These are phyloP conservation scores for Scytalidium sp. DNA, from an alignment of 2,329 filamentous ascomycete species.

Conservation along the genomic window DNA sequence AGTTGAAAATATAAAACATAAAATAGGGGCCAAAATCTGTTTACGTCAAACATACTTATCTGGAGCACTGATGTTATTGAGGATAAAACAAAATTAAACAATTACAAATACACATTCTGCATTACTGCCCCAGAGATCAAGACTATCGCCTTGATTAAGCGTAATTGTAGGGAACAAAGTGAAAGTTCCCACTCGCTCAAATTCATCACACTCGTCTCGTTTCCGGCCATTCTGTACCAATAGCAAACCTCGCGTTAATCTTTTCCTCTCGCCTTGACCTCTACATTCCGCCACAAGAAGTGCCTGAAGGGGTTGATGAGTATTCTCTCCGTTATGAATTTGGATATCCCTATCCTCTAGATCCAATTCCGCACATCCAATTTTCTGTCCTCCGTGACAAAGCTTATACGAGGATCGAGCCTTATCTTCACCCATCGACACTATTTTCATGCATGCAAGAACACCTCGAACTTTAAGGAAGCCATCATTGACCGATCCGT, in stretches of 20 bases:
- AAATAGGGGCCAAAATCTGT: too few relatives aligned
- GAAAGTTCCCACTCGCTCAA: background rate
- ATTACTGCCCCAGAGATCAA: background rate
- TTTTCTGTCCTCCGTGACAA: background rate
- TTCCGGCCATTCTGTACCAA: background rate
- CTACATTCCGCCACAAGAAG: background rate
- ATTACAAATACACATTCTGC: background rate
- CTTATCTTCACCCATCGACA: background rate
- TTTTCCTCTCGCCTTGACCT: background rate
- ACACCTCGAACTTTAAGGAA: conserved; percentile 7
- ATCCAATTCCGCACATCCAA: background rate
- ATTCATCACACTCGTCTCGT: background rate
- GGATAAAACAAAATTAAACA: background rate
- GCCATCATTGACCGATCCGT: conserved; percentile 10
- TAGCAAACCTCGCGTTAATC: background rate
- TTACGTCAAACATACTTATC: too few relatives aligned
- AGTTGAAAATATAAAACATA: too few relatives aligned
- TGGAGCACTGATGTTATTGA: too few relatives aligned
- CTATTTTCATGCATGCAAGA: background rate
- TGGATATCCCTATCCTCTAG: background rate
- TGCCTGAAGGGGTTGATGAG: background rate
- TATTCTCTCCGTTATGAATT: background rate
- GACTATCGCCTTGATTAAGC: background rate
- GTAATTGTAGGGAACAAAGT: background rate
- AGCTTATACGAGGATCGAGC: background rate